Conservation (phyloP, 148 eudicot genomes). For the Rhododendron mucronatum region DNA sequence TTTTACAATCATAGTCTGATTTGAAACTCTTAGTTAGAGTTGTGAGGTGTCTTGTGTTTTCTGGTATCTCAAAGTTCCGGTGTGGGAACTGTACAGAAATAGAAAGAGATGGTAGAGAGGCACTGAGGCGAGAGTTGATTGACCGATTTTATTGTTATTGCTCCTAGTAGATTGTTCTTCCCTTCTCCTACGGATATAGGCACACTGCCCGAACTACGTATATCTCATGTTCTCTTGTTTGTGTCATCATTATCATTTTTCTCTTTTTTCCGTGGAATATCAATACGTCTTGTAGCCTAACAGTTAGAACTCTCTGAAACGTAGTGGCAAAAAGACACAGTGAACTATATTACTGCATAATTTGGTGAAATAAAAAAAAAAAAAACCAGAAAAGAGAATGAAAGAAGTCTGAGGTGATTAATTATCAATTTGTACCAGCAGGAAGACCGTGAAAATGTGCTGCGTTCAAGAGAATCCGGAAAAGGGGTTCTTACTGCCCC, state of each 20-base stretch:
- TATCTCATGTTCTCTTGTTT: neutral
- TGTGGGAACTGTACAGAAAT: neutral
- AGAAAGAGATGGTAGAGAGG: neutral
- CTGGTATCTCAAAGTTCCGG: neutral
- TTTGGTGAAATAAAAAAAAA: neutral
- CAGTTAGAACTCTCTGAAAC: neutral
- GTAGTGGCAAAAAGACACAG: neutral
- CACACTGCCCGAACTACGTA: neutral
- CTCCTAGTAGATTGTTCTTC: neutral
- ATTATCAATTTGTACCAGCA: constrained; percentile 24
- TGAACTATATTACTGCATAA: neutral
- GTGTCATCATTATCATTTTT: neutral
- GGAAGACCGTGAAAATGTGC: constrained; percentile 96
- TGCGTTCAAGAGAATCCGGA: constrained; percentile 91
- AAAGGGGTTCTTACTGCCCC: constrained; percentile 98
- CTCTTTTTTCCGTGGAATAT: neutral
- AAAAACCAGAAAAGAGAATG: neutral
- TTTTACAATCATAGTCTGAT: neutral
- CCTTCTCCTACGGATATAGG: neutral
- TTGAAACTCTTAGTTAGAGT: neutral
- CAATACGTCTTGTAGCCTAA: neutral
- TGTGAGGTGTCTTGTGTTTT: neutral
- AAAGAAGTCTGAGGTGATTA: neutral
- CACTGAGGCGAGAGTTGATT: neutral
- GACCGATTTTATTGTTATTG: neutral